Evolutionary conservation across 2,329 filamentous ascomycete genomes (phyloP), one percentile per base, ranked within the genome.

Genomic region (Pseudopithomyces chartarum): DNA sequence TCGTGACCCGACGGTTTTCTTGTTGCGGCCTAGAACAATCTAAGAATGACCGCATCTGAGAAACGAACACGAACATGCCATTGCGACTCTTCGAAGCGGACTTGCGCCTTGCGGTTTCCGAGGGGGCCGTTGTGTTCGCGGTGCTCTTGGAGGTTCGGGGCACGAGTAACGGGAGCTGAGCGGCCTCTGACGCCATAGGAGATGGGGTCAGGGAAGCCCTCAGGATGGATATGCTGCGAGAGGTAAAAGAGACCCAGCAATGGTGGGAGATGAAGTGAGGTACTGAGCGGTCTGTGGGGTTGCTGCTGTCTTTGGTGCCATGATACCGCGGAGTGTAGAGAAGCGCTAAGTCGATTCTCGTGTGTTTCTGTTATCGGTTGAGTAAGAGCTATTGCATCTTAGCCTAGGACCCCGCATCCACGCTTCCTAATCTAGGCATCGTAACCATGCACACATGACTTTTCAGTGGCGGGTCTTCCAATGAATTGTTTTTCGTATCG

Each of bases 31-130:
- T 38, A 45, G 19, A n/a, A 40, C 50, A 45, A 42, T 51, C 22
- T 23, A 29, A 42, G 8, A 47, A 45, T n/a, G 45, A 40, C 26
- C 29, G 23, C 39, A 55, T 22, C 49, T 26, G 46, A 51, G 46
- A 48, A 56, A 50, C 33, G 32, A 47, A 50, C 50, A 45, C 53
- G 53, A 52, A 76, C 81, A 69, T 85, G 88, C 87, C 87, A 79
- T 89, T 89, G 63, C 87, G 84, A 76, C 86, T 89, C 74, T 90
- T 90, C 54, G 86, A 87, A n/a, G 56, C 51, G 32, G 56, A 55
- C 44, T 55, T 58, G 11, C 56, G 56, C 52, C 52, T 48, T n/a
- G 48, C 33, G 19, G 48, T 51, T 17, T 54, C 52, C 26, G 48
- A 47, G 3, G 40, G 47, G 43, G 44, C 36, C n/a, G n/a, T n/a